Base-by-base conservation (phyloP, 768 basidiomycete species). In the Gyrodon lividus region DNA sequence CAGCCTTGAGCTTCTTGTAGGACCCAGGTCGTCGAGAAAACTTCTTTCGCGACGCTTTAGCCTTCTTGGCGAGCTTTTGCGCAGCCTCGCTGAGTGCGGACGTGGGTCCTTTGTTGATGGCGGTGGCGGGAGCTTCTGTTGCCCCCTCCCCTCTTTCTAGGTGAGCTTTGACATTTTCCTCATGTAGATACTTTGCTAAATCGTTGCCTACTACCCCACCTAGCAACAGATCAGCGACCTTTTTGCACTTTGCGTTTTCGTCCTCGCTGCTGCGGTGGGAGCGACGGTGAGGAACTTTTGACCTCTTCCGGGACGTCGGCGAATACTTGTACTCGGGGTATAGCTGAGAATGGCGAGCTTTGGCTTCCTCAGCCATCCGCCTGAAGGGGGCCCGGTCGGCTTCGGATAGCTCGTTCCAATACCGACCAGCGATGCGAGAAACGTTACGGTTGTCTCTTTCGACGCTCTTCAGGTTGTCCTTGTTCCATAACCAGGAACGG, bases 371-470 rank as follows among this genome's bases (percentile, higher is more conserved):
- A 2, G 86, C 86, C 60, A 71, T 60, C 14, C 59, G 62, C 33
- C 72, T 64, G 75, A 78, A 87, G 17, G 65, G 69, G 5, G 63
- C 68, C 46, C 76, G 79, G 59, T 81, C 76, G 20, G 71, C 74
- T 0, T 67, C 63, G 9, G 70, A 59, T 28, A 89, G 68, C 47
- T 77, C 64, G 43, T 79, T 79, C 91, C 91, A 94, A 56, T 77
- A 74, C 30, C 80, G 65, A 4, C 84, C 89, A 2, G 83, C 86
- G 46, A 89, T 77, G 49, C 82, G 77, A 51, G 84, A 86, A 51
- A 92, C 79, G 48, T 82, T 77, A 64, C 88, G 83, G 64, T 92
- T 89, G 44, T 86, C 82, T 53, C 73, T 77, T 70, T 87, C 86
- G 45, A 80, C 72, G 34, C 68, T 67, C 45, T 80, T 80, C 26